Evolutionary conservation across 2,329 filamentous ascomycete genomes (phyloP), one percentile per base, ranked within the genome.

Genomic region (Botrytis byssoidea): DNA sequence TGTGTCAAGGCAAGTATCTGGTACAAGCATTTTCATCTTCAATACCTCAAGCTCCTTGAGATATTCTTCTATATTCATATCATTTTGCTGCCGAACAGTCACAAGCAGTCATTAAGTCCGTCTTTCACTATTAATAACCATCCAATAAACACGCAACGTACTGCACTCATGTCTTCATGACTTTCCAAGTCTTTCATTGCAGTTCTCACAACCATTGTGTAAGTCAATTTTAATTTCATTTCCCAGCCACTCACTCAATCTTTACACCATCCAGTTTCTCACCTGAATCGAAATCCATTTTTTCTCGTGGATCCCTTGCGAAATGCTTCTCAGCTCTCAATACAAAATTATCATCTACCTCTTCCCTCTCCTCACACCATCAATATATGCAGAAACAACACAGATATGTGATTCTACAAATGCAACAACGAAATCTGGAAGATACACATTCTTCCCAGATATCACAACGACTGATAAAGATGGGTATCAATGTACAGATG

Each of bases 361-460:
- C 16, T 16, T 67, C 29, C 5, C 32, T 29, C 18, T 72, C 25
- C 25, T 46, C 51, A 22, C 22, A 44, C n/a, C 63, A 68, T 68
- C 48, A 40, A 46, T 60, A 72, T 18, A 66, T 10, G 63, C 51
- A 68, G 20, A 55, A 66, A 57, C 20, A 35, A 35, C 46, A 12
- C 35, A 60, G 40, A 68, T 72, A 44, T 60, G 71, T 55, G 48
- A 68, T 29, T n/a, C 37, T 2, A 20, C 29, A 32, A 68, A 46
- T 20, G 48, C 48, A n/a, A 68, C 63, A 20, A 60, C 71, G 5
- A 48, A 46, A 18, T 68, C 63, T 12, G 71, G 71, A 68, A 44
- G 61, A 68, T 72, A 68, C 7, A 72, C 71, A 37, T 72, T 67
- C 48, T 59, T 59, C 35, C 55, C 63, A 4, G 40, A 68, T 29